Base-by-base conservation (phyloP, 2,329 filamentous ascomycete genomes). In the Zarea fungicola region DNA sequence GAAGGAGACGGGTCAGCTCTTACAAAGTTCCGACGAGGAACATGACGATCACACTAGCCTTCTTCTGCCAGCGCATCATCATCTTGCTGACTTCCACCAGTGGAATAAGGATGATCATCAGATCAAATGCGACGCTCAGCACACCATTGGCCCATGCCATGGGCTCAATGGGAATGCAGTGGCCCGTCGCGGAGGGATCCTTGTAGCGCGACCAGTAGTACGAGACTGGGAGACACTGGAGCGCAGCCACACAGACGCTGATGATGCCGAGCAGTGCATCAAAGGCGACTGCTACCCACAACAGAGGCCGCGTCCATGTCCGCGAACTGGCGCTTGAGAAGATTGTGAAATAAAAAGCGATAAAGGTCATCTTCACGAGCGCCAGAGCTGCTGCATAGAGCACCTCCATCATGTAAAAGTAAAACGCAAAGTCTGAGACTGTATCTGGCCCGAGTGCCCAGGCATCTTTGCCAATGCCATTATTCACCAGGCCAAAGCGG, bases 311-410 rank as follows among this genome's bases (percentile, higher is more conserved):
- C 5, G 74, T 63, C 3, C 42, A 48, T 4, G 32, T 47, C 0
- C 55, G 56, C 5, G 32, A 19, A 18, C 32, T 35, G 6, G 32
- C 11, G 32, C 32, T 19, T 3, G 70, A 70, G 52, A 78, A 78
- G 51, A 77, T 71, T 35, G 72, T 68, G 26, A 72, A 62, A 58
- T 75, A 77, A 58, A 77, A 74, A 55, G 72, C 63, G 5, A 77
- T 64, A 43, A 78, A 65, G 10, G 73, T 70, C 13, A 74, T 57
- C 52, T 76, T 74, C 29, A 72, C 65, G 32, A 73, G 57, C 14
- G 66, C 59, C 10, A 73, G 57, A 10, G 66, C 59, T 2, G 62
- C 49, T 54, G 74, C 73, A 56, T 75, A 73, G 23, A 73, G 31
- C 34, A 60, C 51, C 9, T 63, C 62, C 52, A 63, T 62, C 49